phyloP scores from a whole-genome alignment of 169 alveolate genomes.

The Eimeria falciformis region DNA sequence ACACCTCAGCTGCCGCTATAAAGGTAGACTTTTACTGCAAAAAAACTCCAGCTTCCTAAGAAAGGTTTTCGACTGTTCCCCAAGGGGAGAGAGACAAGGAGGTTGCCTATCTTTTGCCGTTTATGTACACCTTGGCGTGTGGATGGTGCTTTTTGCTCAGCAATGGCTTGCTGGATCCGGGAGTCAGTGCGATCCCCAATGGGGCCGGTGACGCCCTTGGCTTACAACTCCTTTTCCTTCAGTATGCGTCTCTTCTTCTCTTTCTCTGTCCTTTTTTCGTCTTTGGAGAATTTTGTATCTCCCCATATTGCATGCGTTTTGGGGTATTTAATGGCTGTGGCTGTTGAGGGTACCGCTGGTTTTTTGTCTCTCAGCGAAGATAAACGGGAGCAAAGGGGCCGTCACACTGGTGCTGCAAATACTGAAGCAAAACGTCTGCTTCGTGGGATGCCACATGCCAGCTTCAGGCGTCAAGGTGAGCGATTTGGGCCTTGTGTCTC shows the following conservation, averaged over 20 bases:
- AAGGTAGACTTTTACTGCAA: no score
- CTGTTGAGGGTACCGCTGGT: not conserved
- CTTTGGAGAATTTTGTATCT: no score
- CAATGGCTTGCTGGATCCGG: conserved; percentile 72
- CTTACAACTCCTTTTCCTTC: conserved; percentile 69
- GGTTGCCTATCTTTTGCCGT: no score
- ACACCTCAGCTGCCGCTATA: no score
- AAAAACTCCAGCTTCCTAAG: no score
- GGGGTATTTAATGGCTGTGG: not conserved
- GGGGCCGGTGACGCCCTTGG: conserved; percentile 63
- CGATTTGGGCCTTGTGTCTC: not conserved
- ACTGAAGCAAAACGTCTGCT: conserved; percentile 83
- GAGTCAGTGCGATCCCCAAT: conserved; percentile 57
- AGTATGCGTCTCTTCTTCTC: conserved; percentile 42
- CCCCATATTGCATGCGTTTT: no score
- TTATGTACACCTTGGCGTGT: no score
- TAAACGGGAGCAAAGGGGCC: conserved; percentile 90
- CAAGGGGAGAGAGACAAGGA: no score
- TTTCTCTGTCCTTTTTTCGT: no score
- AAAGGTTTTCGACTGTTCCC: no score
- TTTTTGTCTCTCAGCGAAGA: conserved; percentile 22
- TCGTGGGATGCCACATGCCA: conserved; percentile 91
- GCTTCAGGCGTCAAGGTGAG: conserved; percentile 84
- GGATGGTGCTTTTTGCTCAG: not conserved
- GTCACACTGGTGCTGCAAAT: conserved; percentile 84